Percentiles rank a stretch among this genome's conserved stretches.
phyloP scores from a whole-genome alignment of 148 eudicot genomes.

The Selenicereus undatus region DNA sequence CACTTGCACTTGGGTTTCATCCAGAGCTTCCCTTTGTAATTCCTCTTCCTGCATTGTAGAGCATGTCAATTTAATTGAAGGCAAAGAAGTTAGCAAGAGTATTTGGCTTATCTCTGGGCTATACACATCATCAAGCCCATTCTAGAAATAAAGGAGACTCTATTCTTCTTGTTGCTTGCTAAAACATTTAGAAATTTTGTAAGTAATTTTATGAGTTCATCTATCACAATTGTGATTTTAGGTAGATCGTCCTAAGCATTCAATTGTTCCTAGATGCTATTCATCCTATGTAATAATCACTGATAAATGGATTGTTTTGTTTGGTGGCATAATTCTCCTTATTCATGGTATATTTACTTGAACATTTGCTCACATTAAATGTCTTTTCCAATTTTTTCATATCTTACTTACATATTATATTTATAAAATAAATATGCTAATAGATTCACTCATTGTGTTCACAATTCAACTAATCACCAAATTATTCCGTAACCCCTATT shows the following conservation, averaged over 20 bases:
- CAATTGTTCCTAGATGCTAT: background rate
- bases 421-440: background rate
- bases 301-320: background rate
- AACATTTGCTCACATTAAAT: background rate
- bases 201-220: no score
- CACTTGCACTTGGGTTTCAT: no score
- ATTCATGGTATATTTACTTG: background rate
- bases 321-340: background rate
- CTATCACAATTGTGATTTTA: no score
- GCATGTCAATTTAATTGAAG: no score
- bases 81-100: no score
- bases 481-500: background rate
- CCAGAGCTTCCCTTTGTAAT: no score
- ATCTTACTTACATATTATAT: background rate
- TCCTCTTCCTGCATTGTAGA: no score
- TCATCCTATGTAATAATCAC: background rate
- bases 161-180: no score
- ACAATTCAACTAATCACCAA: background rate
- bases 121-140: no score
- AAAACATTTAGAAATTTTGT: no score
- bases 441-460: background rate
- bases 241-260: background rate
- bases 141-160: no score
- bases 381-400: background rate
- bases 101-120: no score